phyloP scores from a whole-genome alignment of 78 protist genomes.

The Isochrysis galbana region DNA sequence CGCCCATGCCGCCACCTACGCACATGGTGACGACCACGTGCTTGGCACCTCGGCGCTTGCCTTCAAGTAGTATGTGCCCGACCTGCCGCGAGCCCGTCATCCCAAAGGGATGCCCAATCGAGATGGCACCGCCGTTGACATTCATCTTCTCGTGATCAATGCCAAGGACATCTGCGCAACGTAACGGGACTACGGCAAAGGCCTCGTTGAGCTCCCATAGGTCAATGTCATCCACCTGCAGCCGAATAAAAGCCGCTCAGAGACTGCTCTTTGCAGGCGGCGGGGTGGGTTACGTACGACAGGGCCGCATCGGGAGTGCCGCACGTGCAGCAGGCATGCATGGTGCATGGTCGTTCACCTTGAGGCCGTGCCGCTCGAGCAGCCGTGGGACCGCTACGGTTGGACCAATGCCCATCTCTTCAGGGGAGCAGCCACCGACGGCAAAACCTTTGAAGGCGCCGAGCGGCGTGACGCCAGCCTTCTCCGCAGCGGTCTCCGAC shows the following conservation, averaged over 20 bases:
- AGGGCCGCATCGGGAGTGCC: no score
- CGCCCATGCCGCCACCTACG: slow-evolving; percentile 50
- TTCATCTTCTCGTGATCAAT: neutral
- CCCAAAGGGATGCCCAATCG: neutral
- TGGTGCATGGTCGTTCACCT: no score
- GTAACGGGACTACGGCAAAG: slow-evolving; percentile 1
- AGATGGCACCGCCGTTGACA: slow-evolving; percentile 14
- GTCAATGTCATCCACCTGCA: neutral
- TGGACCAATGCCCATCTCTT: slow-evolving; percentile 19
- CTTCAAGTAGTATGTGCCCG: slow-evolving; percentile 4
- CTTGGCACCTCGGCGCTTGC: neutral
- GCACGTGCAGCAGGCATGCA: no score
- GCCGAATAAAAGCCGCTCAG: no score
- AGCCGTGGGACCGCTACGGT: neutral
- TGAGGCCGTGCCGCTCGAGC: neutral
- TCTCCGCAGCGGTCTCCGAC: neutral
- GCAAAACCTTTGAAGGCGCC: neutral
- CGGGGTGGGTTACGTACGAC: no score
- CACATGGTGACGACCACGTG: slow-evolving; percentile 34
- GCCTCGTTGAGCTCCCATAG: slow-evolving; percentile 31
- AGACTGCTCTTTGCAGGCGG: no score
- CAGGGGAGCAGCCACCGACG: neutral
- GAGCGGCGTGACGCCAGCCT: neutral
- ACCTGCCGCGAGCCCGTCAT: slow-evolving; percentile 44
- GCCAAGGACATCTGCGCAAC: neutral